These are phyloP conservation scores for Phytophthora litchii DNA, from an alignment of 352 stramenopile genomes.

Conservation along the genomic window DNA sequence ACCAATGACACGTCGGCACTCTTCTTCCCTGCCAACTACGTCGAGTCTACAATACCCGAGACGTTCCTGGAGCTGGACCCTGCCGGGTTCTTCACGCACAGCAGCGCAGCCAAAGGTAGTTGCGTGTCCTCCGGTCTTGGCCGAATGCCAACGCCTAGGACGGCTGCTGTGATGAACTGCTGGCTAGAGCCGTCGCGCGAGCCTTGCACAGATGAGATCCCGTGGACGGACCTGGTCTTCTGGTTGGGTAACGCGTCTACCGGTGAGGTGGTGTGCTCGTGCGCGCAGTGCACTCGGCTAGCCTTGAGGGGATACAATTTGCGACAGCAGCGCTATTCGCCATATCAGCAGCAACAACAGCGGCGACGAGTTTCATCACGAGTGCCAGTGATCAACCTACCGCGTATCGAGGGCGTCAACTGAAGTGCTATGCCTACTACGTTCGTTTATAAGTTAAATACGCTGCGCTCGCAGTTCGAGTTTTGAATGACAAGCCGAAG, in stretches of 20 bases:
- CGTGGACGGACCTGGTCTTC: constrained; percentile 60
- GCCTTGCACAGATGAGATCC: constrained; percentile 60
- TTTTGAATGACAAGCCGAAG: constrained; percentile 16
- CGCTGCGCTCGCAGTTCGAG: neutral
- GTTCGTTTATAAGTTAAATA: constrained; percentile 27
- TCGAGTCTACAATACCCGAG: constrained; percentile 31
- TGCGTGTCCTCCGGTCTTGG: constrained; percentile 6
- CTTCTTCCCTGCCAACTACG: constrained; percentile 31
- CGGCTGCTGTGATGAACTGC: constrained; percentile 7
- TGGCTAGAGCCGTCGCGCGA: constrained; percentile 54
- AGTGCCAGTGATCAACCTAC: constrained; percentile 61
- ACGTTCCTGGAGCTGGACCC: constrained; percentile 34
- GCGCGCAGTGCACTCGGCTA: constrained; percentile 30
- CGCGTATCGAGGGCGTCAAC: constrained; percentile 71
- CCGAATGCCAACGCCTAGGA: neutral
- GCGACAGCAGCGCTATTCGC: constrained; percentile 32
- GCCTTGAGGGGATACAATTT: constrained; percentile 23
- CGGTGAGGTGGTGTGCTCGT: constrained; percentile 54
- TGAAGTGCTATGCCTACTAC: constrained; percentile 23
- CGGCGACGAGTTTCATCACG: constrained; percentile 51
- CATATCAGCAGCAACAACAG: constrained; percentile 44
- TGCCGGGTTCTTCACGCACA: constrained; percentile 24
- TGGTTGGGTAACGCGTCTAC: constrained; percentile 59
- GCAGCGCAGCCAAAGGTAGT: constrained; percentile 26
- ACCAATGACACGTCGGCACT: constrained; percentile 18